Base-by-base conservation (phyloP, 2,329 filamentous ascomycete genomes). In the Aspergillus luchuensis region DNA sequence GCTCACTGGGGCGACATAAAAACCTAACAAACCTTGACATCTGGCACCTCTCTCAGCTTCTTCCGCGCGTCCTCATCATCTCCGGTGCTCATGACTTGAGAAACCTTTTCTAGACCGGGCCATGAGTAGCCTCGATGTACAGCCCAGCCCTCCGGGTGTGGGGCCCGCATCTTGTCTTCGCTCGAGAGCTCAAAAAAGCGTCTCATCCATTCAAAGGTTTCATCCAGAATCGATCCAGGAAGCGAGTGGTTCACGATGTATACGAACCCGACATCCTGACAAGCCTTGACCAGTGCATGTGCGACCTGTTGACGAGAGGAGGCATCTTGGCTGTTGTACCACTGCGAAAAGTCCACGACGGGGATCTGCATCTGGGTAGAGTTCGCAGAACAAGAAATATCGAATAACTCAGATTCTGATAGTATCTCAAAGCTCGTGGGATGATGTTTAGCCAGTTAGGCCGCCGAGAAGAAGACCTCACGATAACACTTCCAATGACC, bases 111-210 rank as follows among this genome's bases (percentile, higher is more conserved):
- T 53, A 83, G 65, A 0, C 83, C 83, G 0, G 82, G 81, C 77
- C 81, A 82, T 1, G 82, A 85, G 66, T 85, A 85, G n/a, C 84
- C 84, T 51, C 83, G 77, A 67, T 85, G 82, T 2, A 83, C 76
- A 8, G 72, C 74, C 61, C 79, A 80, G 8, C 82, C 82, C 8
- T 77, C 72, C 3, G 81, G 81, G 69, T 83, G 81, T 4, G 80
- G 80, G 1, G 81, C 82, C 56, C 78, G 76, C 73, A 81, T 78
- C 63, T 84, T 84, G 51, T 79, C 74, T 47, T 79, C 76, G 13
- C 69, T 69, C 0, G 78, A 74, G 8, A 84, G 70, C 47, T 77
- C 74, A 58, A 82, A 83, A 8, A 84, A 74, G 23, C 71, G 68
- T 58, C 76, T 78, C 10, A 78, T 76, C 71, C 78, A 78, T 10